A percentile compares a stretch with the other conserved stretches of the same genome.
These are phyloP conservation scores for Trichocomaceae sp. DNA, from an alignment of 2,329 filamentous ascomycete genomes.

Conservation along the genomic window DNA sequence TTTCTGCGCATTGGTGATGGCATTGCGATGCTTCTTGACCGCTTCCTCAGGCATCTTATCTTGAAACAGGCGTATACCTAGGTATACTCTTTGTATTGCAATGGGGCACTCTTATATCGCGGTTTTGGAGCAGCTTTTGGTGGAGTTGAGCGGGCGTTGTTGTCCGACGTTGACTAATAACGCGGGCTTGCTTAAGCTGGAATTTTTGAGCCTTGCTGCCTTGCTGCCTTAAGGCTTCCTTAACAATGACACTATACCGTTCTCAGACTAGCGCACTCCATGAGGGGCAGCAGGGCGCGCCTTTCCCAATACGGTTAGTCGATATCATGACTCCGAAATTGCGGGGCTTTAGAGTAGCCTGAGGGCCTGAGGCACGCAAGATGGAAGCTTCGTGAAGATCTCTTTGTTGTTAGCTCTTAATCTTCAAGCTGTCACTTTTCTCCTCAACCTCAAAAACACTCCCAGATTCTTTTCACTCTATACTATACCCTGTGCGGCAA, in stretches of 20 bases:
- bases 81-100: too few species aligned
- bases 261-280: neutral
- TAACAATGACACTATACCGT: neutral
- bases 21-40: conserved; percentile 2
- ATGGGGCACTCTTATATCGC: neutral
- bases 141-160: neutral
- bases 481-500: neutral
- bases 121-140: neutral
- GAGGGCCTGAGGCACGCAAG: conserved; percentile 6
- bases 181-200: neutral
- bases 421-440: too few species aligned
- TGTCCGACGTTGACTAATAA: neutral
- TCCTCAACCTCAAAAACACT: too few species aligned
- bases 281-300: neutral
- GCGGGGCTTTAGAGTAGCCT: conserved; percentile 1
- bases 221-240: too few species aligned
- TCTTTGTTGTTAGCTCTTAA: neutral
- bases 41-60: neutral
- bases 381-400: conserved; percentile 15
- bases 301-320: neutral
- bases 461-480: too few species aligned
- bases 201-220: neutral
- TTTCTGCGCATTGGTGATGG: conserved; percentile 7
- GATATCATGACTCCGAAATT: neutral
- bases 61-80: neutral